Evolutionary conservation across 345 rosid species (phyloP).

Genomic region (Corymbia maculata): DNA sequence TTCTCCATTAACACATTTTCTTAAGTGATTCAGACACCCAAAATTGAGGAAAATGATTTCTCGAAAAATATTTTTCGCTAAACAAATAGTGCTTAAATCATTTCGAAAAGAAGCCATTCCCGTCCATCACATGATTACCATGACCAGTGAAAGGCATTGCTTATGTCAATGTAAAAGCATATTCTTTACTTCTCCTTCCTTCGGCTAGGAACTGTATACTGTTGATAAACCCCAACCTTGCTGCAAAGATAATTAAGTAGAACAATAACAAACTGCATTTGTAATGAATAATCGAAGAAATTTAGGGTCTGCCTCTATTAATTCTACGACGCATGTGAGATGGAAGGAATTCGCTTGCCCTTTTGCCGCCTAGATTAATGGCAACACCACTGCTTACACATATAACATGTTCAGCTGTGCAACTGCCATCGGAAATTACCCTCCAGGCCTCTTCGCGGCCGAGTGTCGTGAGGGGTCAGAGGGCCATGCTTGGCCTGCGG

Average conservation of each 20-base stretch:
- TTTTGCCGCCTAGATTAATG: too few relatives aligned
- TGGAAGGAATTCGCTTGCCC: too few relatives aligned
- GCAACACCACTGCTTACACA: too few relatives aligned
- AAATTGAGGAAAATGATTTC: background rate
- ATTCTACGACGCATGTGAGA: too few relatives aligned
- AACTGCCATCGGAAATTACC: too few relatives aligned
- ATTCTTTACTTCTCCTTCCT: background rate
- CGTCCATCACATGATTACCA: background rate
- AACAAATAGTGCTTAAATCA: background rate
- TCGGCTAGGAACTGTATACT: background rate
- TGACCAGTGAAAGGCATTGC: background rate
- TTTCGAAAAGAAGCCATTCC: background rate
- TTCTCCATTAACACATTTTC: too few relatives aligned
- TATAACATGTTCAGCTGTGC: too few relatives aligned
- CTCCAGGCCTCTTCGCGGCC: too few relatives aligned
- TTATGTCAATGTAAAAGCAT: background rate
- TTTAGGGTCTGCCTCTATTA: too few relatives aligned
- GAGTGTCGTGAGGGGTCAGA: too few relatives aligned
- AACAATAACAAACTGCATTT: background rate
- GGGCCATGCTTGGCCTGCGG: too few relatives aligned
- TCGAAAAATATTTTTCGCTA: fast-evolving
- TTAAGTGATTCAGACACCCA: fast-evolving
- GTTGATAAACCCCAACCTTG: background rate
- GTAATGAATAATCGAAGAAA: background rate
- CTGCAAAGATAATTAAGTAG: background rate